A percentile compares a stretch with the other conserved stretches of the same genome.
phyloP scores from a whole-genome alignment of 768 basidiomycete species.

The Chalciporus sphaerocephalus region DNA sequence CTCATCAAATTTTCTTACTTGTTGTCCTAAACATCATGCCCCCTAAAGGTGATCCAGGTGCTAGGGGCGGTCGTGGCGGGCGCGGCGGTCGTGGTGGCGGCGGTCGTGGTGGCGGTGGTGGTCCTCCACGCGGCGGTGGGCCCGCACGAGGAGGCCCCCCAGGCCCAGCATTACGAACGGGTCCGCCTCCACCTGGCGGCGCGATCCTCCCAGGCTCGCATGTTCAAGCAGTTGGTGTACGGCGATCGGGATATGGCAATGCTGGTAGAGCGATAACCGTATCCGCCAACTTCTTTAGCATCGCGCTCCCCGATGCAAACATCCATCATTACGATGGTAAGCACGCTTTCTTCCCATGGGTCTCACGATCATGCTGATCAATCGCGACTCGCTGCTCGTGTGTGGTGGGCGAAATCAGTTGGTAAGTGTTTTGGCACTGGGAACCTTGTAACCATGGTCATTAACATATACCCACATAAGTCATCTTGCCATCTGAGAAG shows the following conservation, averaged over 20 bases:
- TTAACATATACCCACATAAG: conserved; percentile 29
- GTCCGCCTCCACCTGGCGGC: conserved; percentile 30
- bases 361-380: conserved; percentile 21
- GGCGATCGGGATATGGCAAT: conserved; percentile 58
- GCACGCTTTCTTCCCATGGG: conserved; percentile 32
- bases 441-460: conserved; percentile 13
- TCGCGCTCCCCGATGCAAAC: conserved; percentile 53
- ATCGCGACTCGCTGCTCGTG: neutral
- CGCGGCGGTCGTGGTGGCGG: conserved; percentile 20
- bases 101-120: conserved; percentile 24
- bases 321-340: conserved; percentile 80
- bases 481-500: conserved; percentile 67
- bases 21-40: conserved; percentile 33
- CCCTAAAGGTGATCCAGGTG: conserved; percentile 29
- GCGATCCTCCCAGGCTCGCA: conserved; percentile 32
- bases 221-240: conserved; percentile 59
- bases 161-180: conserved; percentile 13
- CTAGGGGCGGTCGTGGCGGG: conserved; percentile 20
- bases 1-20: neutral
- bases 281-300: conserved; percentile 59
- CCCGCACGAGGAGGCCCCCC: conserved; percentile 23
- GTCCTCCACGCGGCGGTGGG: conserved; percentile 17
- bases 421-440: conserved; percentile 10
- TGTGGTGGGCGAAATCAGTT: conserved; percentile 13
- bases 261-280: conserved; percentile 45